These are phyloP conservation scores for Amylocystis lapponica DNA, from an alignment of 768 basidiomycete genomes.

Conservation along the genomic window DNA sequence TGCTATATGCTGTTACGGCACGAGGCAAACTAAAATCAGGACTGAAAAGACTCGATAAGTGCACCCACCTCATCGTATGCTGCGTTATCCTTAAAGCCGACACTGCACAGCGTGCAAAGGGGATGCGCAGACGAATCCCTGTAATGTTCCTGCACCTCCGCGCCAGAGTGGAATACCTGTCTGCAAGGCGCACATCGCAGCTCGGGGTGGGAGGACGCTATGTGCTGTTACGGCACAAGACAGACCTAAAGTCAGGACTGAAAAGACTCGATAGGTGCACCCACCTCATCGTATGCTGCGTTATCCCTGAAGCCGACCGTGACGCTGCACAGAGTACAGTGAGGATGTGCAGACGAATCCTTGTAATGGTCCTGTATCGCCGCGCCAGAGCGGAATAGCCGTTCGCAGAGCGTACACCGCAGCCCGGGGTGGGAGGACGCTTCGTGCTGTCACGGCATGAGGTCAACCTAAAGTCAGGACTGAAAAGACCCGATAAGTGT, in stretches of 20 bases:
- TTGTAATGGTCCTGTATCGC: not conserved
- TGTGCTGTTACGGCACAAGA: not conserved
- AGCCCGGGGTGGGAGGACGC: not conserved
- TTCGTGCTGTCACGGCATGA: too few relatives aligned
- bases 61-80: constrained; percentile 14
- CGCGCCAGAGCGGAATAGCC: not conserved
- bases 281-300: constrained; percentile 10
- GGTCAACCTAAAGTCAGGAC: too few relatives aligned
- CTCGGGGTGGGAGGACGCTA: constrained; percentile 3
- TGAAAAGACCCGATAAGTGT: too few relatives aligned
- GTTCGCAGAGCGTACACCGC: not conserved
- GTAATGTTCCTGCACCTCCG: constrained; percentile 7
- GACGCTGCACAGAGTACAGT: not conserved
- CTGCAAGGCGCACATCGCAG: constrained; percentile 4
- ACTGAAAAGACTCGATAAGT: too few relatives aligned
- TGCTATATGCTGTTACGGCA: not conserved
- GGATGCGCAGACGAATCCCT: constrained; percentile 13
- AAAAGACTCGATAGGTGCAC: not conserved
- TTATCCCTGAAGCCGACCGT: constrained; percentile 1
- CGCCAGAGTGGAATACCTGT: constrained; percentile 2
- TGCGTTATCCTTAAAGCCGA: constrained; percentile 13
- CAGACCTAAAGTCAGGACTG: not conserved
- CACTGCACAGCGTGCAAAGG: constrained; percentile 14
- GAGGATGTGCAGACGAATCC: not conserved
- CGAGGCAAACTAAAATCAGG: too few relatives aligned